These are phyloP conservation scores for Erythrophleum fordii DNA, from an alignment of 306 rosid genomes.

Conservation along the genomic window DNA sequence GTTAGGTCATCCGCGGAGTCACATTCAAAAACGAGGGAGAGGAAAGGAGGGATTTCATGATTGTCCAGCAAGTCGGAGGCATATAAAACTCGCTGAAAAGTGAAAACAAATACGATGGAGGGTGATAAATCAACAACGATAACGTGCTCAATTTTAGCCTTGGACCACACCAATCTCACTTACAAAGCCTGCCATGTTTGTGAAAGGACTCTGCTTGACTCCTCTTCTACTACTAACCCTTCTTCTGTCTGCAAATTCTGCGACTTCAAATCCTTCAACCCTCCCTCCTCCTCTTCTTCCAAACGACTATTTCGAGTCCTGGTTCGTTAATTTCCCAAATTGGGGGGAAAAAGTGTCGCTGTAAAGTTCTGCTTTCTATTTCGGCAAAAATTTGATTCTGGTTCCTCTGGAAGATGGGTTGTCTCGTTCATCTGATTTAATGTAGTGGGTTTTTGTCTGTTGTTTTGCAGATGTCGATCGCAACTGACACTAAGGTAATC, in stretches of 20 bases:
- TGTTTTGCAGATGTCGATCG: conserved; percentile 67
- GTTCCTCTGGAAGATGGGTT: background rate
- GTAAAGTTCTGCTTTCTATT: background rate
- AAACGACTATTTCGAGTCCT: conserved; percentile 75
- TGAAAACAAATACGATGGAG: conserved; percentile 8
- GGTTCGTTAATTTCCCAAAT: conserved; percentile 35
- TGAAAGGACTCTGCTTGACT: conserved; percentile 57
- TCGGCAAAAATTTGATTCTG: background rate
- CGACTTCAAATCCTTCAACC: conserved; percentile 47
- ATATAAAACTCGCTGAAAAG: background rate
- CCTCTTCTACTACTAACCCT: conserved; percentile 22
- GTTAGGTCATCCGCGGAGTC: too few species aligned
- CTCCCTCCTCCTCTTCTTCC: conserved; percentile 40
- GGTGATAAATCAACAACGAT: conserved; percentile 37
- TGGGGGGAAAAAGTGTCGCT: background rate
- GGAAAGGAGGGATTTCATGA: too few species aligned
- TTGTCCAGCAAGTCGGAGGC: background rate
- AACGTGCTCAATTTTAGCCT: conserved; percentile 54
- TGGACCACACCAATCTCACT: conserved; percentile 51
- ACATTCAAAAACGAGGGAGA: too few species aligned
- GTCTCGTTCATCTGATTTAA: background rate
- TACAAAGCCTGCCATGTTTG: conserved; percentile 73
- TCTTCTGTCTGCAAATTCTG: conserved; percentile 58
- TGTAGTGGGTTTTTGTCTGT: background rate
- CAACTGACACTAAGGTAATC: conserved; percentile 65